These are phyloP conservation scores for Hanseniaspora taiwanica DNA, from an alignment of 805 yeast genomes.

Conservation along the genomic window DNA sequence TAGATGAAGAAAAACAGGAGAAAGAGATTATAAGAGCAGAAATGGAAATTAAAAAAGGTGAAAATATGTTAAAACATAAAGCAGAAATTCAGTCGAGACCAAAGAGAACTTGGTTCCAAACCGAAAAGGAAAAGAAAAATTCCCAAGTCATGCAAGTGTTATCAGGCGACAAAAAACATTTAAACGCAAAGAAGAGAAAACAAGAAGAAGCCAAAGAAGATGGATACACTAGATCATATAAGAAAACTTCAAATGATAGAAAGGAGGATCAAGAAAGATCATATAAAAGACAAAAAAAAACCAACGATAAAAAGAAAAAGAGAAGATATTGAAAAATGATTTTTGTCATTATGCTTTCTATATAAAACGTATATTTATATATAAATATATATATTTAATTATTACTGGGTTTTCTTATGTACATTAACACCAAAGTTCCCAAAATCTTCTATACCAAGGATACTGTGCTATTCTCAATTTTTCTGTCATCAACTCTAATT, in stretches of 20 bases:
- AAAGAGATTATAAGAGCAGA: constrained; percentile 82
- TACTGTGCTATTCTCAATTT: constrained; percentile 13
- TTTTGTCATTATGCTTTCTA: constrained; percentile 7
- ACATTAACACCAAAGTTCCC: neutral
- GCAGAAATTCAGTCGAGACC: constrained; percentile 83
- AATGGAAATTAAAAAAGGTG: constrained; percentile 77
- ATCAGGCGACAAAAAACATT: constrained; percentile 36
- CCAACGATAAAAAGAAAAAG: constrained; percentile 14
- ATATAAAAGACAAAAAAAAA: constrained; percentile 22
- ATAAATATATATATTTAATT: neutral
- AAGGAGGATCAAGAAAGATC: constrained; percentile 33
- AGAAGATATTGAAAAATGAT: constrained; percentile 15
- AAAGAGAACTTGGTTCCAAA: constrained; percentile 92
- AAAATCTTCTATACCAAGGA: neutral
- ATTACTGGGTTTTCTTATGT: neutral
- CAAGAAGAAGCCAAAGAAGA: constrained; percentile 51
- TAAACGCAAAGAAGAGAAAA: constrained; percentile 62
- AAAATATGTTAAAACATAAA: constrained; percentile 66
- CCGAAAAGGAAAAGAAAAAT: constrained; percentile 30
- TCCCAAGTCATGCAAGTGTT: constrained; percentile 24
- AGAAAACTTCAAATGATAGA: constrained; percentile 71
- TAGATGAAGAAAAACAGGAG: constrained; percentile 78
- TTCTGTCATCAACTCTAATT: constrained; percentile 37
- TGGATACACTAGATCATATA: constrained; percentile 41
- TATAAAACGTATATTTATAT: neutral